A percentile compares a stretch with the other conserved stretches of the same genome.
Evolutionary conservation across 1,284 basidiomycete species (phyloP).

Genomic region (Ceratobasidium sp.): DNA sequence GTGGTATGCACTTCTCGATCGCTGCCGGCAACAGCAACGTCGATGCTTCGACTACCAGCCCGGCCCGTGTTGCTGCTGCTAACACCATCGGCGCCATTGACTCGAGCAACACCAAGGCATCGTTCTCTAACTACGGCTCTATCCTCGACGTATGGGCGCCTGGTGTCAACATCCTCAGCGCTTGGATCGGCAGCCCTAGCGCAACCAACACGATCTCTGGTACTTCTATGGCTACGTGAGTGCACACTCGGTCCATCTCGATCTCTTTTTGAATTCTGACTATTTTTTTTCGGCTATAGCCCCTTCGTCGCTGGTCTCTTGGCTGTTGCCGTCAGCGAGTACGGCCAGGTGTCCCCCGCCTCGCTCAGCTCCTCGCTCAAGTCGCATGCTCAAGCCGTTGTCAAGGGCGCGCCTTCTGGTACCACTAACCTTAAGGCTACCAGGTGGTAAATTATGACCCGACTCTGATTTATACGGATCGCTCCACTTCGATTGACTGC

Average conservation of each 20-base stretch:
- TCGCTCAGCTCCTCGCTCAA: constrained; percentile 31
- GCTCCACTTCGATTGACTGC: too few relatives aligned
- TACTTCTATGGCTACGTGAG: constrained; percentile 71
- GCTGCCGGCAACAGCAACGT: constrained; percentile 84
- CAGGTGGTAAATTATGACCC: neutral
- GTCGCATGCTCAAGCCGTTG: constrained; percentile 28
- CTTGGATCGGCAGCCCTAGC: constrained; percentile 72
- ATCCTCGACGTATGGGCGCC: constrained; percentile 52
- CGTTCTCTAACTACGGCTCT: constrained; percentile 85
- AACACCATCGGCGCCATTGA: constrained; percentile 91
- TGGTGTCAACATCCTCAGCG: constrained; percentile 83
- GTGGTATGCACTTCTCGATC: constrained; percentile 94
- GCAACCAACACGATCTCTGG: constrained; percentile 80
- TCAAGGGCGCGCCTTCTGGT: constrained; percentile 28
- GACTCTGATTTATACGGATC: neutral
- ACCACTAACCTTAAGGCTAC: constrained; percentile 24
- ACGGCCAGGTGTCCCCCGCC: constrained; percentile 6
- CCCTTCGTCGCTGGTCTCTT: constrained; percentile 46
- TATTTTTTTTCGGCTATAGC: too few relatives aligned
- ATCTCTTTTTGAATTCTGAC: too few relatives aligned
- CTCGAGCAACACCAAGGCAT: constrained; percentile 80
- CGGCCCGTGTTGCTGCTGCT: constrained; percentile 78
- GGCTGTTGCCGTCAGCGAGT: constrained; percentile 18
- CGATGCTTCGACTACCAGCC: constrained; percentile 58
- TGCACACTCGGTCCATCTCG: too few relatives aligned